Base-by-base conservation (phyloP, 31 red algal genomes). In the Odonthalia washingtoniensis region DNA sequence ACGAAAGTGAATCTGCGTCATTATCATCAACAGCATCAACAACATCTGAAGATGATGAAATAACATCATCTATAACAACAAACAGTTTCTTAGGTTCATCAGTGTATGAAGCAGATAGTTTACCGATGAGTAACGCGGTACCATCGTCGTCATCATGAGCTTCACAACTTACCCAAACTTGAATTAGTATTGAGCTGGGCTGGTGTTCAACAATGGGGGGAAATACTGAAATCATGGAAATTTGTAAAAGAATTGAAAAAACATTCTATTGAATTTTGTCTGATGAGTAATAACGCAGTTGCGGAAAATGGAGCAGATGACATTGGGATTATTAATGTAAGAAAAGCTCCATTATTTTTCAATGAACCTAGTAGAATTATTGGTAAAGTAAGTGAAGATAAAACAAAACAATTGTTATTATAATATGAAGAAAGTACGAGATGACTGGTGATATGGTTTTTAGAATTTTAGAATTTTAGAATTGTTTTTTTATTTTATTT, bases 131-230 rank as follows among this genome's bases (percentile, higher is more conserved):
- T n/a, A n/a, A n/a, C n/a, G n/a, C n/a, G n/a, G n/a, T n/a, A n/a
- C n/a, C n/a, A n/a, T n/a, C n/a, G n/a, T n/a, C n/a, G n/a, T n/a
- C n/a, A n/a, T n/a, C n/a, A n/a, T n/a, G n/a, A n/a, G n/a, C n/a
- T n/a, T n/a, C n/a, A n/a, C n/a, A n/a, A n/a, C n/a, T n/a, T n/a
- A n/a, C n/a, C n/a, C n/a, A n/a, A n/a, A n/a, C 31, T 91, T 33
- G 89, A 91, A 39, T 52, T 93, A 37, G 91, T 93, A 24, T 35
- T 93, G 36, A 93, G 84, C 39, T 93, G 85, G 84, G 75, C 57
- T 27, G 91, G 91, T 41, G 39, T 88, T 75, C 91, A 88, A 42
- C 41, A 61, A 46, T 93, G 91, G 91, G 91, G 91, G 1, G n/a
- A n/a, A n/a, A 77, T 87, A 32, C 40, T 60, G 46, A 69, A 81